Conservation (phyloP, 345 rosid species). For the Euphorbia tirucalli region DNA sequence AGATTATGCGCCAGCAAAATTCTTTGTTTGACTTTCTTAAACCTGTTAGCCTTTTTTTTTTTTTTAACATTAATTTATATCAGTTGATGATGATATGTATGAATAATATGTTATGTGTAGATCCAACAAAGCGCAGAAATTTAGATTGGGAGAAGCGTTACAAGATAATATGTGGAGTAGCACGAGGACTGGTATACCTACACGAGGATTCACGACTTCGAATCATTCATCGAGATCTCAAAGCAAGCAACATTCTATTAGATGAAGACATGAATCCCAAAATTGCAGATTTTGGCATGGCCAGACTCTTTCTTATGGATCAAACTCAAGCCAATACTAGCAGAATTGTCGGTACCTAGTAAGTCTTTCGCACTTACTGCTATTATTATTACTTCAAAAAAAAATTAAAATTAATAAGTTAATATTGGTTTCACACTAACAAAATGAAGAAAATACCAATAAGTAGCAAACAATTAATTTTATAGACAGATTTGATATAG, state of each 20-base stretch:
- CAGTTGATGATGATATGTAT: not conserved
- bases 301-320: conserved; percentile 36
- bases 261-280: conserved; percentile 44
- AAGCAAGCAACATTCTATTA: conserved; percentile 44
- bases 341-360: conserved; percentile 35
- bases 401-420: no score
- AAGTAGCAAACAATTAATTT: no score
- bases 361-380: not conserved
- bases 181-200: conserved; percentile 46
- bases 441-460: no score
- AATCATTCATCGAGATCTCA: conserved; percentile 50
- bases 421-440: no score
- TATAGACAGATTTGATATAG: no score
- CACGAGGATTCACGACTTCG: conserved; percentile 43
- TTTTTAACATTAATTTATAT: no score
- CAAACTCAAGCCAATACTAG: conserved; percentile 37
- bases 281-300: conserved; percentile 54
- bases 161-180: conserved; percentile 40
- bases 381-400: no score
- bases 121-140: conserved; percentile 16
- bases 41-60: no score
- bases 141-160: conserved; percentile 35
- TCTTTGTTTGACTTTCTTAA: no score
- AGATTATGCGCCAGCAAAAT: no score
- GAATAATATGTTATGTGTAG: not conserved